Conservation (phyloP, 257 asterid species). For the Capsicum chinense region DNA sequence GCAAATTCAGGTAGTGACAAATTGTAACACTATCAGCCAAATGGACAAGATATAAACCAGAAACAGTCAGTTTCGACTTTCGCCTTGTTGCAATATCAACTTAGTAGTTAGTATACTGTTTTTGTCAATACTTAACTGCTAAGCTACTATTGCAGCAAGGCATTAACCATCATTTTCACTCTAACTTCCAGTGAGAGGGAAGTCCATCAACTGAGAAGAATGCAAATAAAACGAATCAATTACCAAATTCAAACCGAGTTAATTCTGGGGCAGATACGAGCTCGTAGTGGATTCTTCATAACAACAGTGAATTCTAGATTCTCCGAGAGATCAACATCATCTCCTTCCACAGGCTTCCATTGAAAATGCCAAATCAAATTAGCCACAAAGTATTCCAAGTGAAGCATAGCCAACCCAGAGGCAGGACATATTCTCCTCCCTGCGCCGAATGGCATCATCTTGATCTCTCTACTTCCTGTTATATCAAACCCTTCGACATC, state of each 20-base stretch:
- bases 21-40: not conserved
- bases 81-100: not conserved
- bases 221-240: not conserved
- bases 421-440: conserved; percentile 26
- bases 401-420: not conserved
- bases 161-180: not conserved
- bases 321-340: conserved; percentile 12
- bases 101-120: not conserved
- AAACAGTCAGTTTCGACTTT: not conserved
- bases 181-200: not conserved
- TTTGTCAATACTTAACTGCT: not conserved
- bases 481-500: not conserved
- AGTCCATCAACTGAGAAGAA: not conserved
- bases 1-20: not conserved
- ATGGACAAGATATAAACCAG: not conserved
- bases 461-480: conserved; percentile 17
- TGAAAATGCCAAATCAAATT: conserved; percentile 20
- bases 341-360: not conserved
- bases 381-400: conserved; percentile 1
- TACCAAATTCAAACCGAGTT: not conserved
- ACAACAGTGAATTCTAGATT: conserved; percentile 3
- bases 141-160: conserved; percentile 7
- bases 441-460: conserved; percentile 23
- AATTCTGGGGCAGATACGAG: not conserved
- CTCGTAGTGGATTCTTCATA: conserved; percentile 20